Conservation (phyloP, 2,329 filamentous ascomycete species). For the Simplicillium sp. region DNA sequence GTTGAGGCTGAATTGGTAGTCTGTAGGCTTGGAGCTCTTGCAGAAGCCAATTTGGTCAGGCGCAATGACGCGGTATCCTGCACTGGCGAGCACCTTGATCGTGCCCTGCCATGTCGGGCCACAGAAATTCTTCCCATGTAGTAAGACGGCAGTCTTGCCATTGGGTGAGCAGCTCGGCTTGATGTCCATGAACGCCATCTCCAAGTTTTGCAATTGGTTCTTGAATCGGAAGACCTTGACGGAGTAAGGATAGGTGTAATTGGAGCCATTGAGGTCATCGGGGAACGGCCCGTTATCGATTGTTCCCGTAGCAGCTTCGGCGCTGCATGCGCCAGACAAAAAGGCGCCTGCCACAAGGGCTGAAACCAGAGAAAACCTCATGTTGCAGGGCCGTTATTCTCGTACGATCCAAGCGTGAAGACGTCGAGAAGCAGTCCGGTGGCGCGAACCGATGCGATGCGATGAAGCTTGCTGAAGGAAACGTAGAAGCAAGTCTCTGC, state of each 20-base stretch:
- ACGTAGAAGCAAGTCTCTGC: no score
- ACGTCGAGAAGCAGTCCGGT: neutral
- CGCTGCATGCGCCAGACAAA: slow-evolving; percentile 10
- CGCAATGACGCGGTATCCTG: slow-evolving; percentile 41
- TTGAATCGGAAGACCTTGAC: slow-evolving; percentile 36
- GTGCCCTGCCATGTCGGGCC: slow-evolving; percentile 41
- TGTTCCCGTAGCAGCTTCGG: slow-evolving; percentile 16
- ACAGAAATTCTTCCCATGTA: slow-evolving; percentile 50
- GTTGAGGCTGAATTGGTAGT: slow-evolving; percentile 42
- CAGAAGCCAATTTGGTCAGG: slow-evolving; percentile 49
- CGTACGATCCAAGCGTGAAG: neutral
- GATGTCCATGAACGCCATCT: slow-evolving; percentile 49
- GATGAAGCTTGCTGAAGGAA: no score
- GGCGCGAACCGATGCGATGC: no score
- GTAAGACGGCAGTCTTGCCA: slow-evolving; percentile 33
- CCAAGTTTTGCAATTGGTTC: slow-evolving; percentile 35
- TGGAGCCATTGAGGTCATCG: slow-evolving; percentile 35
- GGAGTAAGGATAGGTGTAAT: slow-evolving; percentile 43
- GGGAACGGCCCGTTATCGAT: slow-evolving; percentile 27
- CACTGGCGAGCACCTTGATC: slow-evolving; percentile 26
- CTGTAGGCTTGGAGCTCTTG: slow-evolving; percentile 41
- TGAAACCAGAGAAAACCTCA: slow-evolving; percentile 14
- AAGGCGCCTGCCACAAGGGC: slow-evolving; percentile 7
- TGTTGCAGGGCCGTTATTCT: slow-evolving; percentile 5
- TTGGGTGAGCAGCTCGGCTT: slow-evolving; percentile 21